These are phyloP conservation scores for Cryptosporidium felis DNA, from an alignment of 169 alveolate genomes.

Conservation along the genomic window DNA sequence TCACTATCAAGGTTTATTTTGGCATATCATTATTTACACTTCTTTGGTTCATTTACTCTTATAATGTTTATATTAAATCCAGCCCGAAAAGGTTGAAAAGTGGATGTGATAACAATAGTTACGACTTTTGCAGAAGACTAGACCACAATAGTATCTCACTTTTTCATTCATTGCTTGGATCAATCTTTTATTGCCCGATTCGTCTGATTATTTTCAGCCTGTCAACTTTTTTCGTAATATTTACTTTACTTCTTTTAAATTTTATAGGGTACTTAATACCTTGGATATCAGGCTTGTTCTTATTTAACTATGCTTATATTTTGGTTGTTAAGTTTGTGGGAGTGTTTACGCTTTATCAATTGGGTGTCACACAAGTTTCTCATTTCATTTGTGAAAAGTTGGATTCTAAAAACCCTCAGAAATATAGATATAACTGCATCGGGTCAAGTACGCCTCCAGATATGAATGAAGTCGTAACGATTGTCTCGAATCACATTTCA, in stretches of 20 bases:
- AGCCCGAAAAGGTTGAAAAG: conserved; percentile 3
- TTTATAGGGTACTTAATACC: conserved; percentile 7
- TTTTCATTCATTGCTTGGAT: conserved; percentile 3
- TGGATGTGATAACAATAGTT: background rate
- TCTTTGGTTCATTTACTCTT: conserved; percentile 30
- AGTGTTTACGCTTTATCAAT: background rate
- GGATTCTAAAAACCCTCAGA: background rate
- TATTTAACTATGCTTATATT: conserved; percentile 10
- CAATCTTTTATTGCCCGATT: conserved; percentile 41
- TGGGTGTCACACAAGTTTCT: conserved; percentile 6
- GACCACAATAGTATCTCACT: conserved; percentile 7
- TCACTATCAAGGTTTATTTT: background rate
- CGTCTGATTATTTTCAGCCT: background rate
- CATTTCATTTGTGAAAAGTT: background rate
- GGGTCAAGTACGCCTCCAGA: background rate
- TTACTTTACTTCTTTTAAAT: background rate
- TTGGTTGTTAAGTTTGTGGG: conserved; percentile 24
- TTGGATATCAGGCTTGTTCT: background rate
- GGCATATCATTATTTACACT: background rate
- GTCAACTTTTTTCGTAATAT: background rate
- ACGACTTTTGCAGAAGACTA: conserved; percentile 18
- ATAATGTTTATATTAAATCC: background rate
- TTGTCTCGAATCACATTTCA: conserved; percentile 64
- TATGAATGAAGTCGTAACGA: conserved; percentile 8
- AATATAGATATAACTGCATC: background rate